Base-by-base conservation (phyloP, 1,139 yeast species). In the Taphrina confusa region DNA sequence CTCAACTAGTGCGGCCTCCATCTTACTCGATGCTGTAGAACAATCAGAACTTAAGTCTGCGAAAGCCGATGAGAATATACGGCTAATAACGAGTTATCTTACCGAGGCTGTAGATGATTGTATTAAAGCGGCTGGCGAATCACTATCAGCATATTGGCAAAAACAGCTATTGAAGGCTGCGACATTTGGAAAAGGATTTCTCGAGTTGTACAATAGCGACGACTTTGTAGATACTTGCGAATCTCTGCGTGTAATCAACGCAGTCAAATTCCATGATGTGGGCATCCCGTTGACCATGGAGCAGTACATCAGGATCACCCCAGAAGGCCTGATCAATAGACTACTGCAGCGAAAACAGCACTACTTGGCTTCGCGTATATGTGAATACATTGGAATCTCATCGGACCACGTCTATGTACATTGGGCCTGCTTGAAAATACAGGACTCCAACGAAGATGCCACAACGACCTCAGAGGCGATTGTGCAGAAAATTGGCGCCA, bases 111-210 rank as follows among this genome's bases (percentile, higher is more conserved):
- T 91, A 1, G 78, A 79, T 36, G 81, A 80, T 25, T 88, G 96
- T 69, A 78, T 91, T 9, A 75, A 79, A 2, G 95, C 94, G 0
- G 87, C 96, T 0, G 73, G 83, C 5, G 84, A 84, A 57, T 97
- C 91, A 67, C 82, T 87, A 67, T 87, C 84, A 63, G 80, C 86
- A 0, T 75, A 77, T 56, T 81, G 92, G 85, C 98, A 92, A 68
- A 90, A 90, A 69, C 81, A 80, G 60, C 75, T 92, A 3, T 73
- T 92, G 33, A 79, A 82, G 63, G 95, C 96, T 0, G 96, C 92
- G 0, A 78, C 89, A 0, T 88, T 91, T 73, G 98, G 97, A 0
- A 92, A 91, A 69, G 78, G 88, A 0, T 82, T 86, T 42, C 71
- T 80, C 30, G 79, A 75, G 1, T 73, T 77, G 18, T 83, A 80